phyloP scores from a whole-genome alignment of 208 protist genomes.

The Wallacemonas collosoma region DNA sequence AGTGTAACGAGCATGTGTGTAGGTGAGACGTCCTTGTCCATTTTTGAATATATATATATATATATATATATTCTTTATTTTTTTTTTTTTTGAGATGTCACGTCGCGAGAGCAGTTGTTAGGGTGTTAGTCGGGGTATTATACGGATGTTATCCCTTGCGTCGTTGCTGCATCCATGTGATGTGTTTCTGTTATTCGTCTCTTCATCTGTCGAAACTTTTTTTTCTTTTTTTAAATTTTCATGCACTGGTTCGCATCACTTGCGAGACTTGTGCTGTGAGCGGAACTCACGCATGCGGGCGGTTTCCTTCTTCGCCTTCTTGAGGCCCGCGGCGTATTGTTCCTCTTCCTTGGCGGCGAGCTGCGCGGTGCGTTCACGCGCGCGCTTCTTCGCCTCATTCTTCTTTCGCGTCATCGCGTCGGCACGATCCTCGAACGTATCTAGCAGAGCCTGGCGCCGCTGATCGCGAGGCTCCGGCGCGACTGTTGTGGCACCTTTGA shows the following conservation, averaged over 20 bases:
- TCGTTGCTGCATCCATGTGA: too few relatives aligned
- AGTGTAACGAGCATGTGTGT: too few relatives aligned
- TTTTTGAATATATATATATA: too few relatives aligned
- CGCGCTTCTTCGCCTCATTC: conserved; percentile 72
- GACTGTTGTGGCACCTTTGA: conserved; percentile 69
- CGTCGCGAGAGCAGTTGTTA: too few relatives aligned
- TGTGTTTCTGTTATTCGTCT: conserved; percentile 16
- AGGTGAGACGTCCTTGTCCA: too few relatives aligned
- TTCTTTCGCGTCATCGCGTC: conserved; percentile 82
- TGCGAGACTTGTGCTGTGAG: conserved; percentile 86
- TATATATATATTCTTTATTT: too few relatives aligned
- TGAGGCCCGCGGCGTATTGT: conserved; percentile 77
- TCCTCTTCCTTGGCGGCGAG: conserved; percentile 69
- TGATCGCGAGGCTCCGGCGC: conserved; percentile 81
- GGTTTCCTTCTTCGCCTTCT: conserved; percentile 94
- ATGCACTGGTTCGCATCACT: conserved; percentile 7
- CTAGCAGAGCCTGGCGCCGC: conserved; percentile 77
- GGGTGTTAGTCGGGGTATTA: too few relatives aligned
- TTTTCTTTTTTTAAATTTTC: conserved; percentile 5
- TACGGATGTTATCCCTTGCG: too few relatives aligned
- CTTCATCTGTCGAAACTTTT: conserved; percentile 10
- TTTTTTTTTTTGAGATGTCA: too few relatives aligned
- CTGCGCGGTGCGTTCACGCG: conserved; percentile 52
- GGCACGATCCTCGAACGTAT: conserved; percentile 69
- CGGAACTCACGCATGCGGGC: conserved; percentile 87